These are phyloP conservation scores for Mrakia frigida DNA, from an alignment of 768 basidiomycete genomes.

Conservation along the genomic window DNA sequence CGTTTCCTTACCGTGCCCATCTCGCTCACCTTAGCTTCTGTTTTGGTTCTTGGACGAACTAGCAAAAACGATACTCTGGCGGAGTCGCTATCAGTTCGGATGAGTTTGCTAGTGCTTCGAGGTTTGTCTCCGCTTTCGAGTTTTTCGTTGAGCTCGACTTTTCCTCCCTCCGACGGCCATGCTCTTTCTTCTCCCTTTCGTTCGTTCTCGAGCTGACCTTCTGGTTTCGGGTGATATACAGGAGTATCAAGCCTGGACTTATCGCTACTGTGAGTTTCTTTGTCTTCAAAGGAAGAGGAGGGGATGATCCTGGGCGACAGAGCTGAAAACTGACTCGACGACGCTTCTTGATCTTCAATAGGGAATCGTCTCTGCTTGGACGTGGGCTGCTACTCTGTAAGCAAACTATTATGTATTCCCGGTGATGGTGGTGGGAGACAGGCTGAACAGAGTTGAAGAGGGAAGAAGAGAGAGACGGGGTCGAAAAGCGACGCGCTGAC, in stretches of 20 bases:
- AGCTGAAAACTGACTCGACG: too few relatives aligned
- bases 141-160: too few relatives aligned
- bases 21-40: background rate
- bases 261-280: constrained; percentile 67
- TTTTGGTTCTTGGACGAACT: too few relatives aligned
- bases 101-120: constrained; percentile 46
- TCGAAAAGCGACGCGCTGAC: background rate
- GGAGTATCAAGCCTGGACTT: constrained; percentile 77
- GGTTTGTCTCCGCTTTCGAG: constrained; percentile 17
- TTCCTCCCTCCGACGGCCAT: too few relatives aligned
- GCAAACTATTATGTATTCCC: constrained; percentile 35
- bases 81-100: constrained; percentile 48
- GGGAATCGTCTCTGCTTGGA: constrained; percentile 60
- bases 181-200: too few relatives aligned
- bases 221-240: constrained; percentile 39
- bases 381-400: constrained; percentile 51
- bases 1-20: constrained; percentile 16
- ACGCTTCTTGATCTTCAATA: background rate
- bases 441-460: too few relatives aligned
- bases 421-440: too few relatives aligned
- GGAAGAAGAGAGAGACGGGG: too few relatives aligned
- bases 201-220: constrained; percentile 6
- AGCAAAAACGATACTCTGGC: constrained; percentile 23
- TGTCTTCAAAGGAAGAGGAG: too few relatives aligned
- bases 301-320: too few relatives aligned